These are phyloP conservation scores for Auxenochlorella pyrenoidosa DNA, from an alignment of 139 green algal genomes.

Conservation along the genomic window DNA sequence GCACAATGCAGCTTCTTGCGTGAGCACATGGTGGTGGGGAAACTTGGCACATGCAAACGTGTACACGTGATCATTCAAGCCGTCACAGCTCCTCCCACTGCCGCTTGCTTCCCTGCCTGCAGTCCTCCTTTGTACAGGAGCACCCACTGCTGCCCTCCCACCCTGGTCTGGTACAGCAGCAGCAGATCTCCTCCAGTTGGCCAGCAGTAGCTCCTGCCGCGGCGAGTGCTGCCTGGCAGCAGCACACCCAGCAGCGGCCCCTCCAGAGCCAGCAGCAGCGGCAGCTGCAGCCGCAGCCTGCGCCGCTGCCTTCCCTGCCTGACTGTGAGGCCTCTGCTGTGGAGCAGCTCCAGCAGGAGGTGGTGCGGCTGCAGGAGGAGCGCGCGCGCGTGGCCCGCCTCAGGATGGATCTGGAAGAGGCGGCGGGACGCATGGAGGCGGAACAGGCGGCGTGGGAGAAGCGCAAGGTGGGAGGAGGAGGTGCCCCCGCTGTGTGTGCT, in stretches of 20 bases:
- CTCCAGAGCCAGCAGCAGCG: neutral
- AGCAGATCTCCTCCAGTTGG: neutral
- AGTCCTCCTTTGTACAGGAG: conserved; percentile 7
- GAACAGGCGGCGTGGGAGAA: conserved; percentile 69
- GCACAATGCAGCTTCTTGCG: too few relatives aligned
- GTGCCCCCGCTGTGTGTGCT: neutral
- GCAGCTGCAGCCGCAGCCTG: neutral
- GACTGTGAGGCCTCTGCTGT: neutral
- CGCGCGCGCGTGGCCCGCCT: conserved; percentile 51
- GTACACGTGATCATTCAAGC: too few relatives aligned
- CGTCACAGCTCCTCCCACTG: too few relatives aligned
- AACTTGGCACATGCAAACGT: too few relatives aligned
- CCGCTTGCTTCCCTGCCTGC: neutral
- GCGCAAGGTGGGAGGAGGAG: conserved; percentile 59
- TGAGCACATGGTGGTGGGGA: too few relatives aligned
- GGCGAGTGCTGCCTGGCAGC: neutral
- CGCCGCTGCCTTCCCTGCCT: neutral
- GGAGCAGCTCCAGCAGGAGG: conserved; percentile 42
- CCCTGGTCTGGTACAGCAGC: neutral
- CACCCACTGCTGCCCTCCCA: neutral
- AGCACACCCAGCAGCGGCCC: neutral
- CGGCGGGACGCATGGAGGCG: conserved; percentile 58
- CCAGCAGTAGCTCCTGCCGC: neutral
- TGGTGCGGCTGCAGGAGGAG: conserved; percentile 47
- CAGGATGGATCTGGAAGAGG: conserved; percentile 72